Conservation (phyloP, 2,329 filamentous ascomycete species). For the Capronia americana region DNA sequence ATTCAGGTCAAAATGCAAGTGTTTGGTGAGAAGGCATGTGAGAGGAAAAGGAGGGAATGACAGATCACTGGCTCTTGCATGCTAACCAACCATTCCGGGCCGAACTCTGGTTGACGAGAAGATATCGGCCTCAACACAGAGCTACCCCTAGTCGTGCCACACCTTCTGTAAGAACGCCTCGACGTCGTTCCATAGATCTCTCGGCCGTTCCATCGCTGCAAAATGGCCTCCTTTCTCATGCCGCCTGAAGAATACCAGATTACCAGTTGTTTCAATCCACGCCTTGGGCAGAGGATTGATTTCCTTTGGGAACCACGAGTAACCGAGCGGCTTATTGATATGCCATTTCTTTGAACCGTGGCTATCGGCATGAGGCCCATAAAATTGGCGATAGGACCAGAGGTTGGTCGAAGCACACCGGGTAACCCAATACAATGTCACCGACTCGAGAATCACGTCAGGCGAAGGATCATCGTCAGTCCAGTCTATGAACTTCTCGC, state of each 20-base stretch:
- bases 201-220: conserved; percentile 53
- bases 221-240: conserved; percentile 59
- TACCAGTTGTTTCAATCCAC: conserved; percentile 33
- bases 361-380: conserved; percentile 1
- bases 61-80: no score
- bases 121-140: not conserved
- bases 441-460: conserved; percentile 44
- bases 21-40: no score
- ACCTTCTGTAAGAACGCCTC: conserved; percentile 44
- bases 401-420: conserved; percentile 37
- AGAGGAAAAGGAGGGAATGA: no score
- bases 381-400: conserved; percentile 41
- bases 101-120: not conserved
- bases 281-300: conserved; percentile 48
- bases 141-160: conserved; percentile 7
- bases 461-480: conserved; percentile 44
- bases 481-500: conserved; percentile 49
- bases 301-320: conserved; percentile 54
- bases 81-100: no score
- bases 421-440: conserved; percentile 49
- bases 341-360: conserved; percentile 27
- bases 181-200: conserved; percentile 53
- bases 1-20: no score
- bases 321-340: conserved; percentile 55
- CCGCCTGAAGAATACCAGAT: conserved; percentile 29